Conservation (phyloP, 192 early-diverging fungal genomes). For the Backusella circina region DNA sequence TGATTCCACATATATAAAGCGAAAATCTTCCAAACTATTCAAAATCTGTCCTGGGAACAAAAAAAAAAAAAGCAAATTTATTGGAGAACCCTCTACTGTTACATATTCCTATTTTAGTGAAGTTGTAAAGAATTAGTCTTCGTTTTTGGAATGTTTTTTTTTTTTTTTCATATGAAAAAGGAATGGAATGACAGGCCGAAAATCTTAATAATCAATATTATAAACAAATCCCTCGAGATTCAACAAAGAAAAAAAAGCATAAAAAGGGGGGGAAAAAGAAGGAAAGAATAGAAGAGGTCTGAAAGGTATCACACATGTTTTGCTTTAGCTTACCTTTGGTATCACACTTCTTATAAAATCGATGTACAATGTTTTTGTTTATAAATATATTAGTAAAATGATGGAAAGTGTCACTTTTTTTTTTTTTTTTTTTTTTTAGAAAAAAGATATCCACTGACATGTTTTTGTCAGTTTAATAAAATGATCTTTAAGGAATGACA, state of each 20-base stretch:
- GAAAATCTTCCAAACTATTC: not conserved
- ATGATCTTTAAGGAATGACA: constrained; percentile 5
- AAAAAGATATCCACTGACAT: not conserved
- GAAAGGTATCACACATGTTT: not conserved
- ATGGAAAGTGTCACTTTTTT: not conserved
- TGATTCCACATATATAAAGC: not conserved
- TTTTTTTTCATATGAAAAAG: not conserved
- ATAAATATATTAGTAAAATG: not conserved
- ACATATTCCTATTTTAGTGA: not conserved
- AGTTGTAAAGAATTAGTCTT: not conserved
- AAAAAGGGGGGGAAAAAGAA: not conserved
- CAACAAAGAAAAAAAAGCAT: not conserved
- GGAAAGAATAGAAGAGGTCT: not conserved
- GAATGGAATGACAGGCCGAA: not conserved
- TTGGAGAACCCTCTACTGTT: not conserved
- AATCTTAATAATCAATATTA: not conserved
- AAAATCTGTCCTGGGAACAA: not conserved
- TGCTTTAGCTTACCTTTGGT: not conserved
- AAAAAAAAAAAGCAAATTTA: not conserved
- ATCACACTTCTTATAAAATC: not conserved
- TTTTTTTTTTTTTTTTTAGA: too few species aligned
- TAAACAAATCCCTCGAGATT: not conserved
- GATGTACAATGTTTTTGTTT: not conserved
- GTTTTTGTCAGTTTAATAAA: not conserved
- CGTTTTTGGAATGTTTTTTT: not conserved